Conservation (phyloP, 1,139 yeast genomes). For the Pichia sp. region DNA sequence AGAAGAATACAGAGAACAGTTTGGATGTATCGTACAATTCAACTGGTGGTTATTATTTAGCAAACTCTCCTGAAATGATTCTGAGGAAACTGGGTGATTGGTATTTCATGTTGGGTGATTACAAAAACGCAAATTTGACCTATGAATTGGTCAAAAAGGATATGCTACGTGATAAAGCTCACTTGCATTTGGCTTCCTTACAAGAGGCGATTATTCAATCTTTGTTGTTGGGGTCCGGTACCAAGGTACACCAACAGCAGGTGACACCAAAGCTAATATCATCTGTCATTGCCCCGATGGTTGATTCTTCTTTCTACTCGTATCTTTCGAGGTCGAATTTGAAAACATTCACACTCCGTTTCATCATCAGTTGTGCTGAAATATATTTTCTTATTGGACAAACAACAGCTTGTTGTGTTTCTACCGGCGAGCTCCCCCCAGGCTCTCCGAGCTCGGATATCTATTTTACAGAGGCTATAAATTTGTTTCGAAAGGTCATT, state of each 20-base stretch:
- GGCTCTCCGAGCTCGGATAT: constrained; percentile 21
- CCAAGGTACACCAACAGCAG: constrained; percentile 22
- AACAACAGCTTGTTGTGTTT: constrained; percentile 10
- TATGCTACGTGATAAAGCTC: constrained; percentile 69
- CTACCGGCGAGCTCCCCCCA: background rate
- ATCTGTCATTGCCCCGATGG: constrained; percentile 55
- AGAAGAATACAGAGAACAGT: constrained; percentile 4
- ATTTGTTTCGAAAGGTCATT: constrained; percentile 37
- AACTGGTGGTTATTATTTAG: constrained; percentile 38
- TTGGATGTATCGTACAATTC: constrained; percentile 14
- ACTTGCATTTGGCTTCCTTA: constrained; percentile 75
- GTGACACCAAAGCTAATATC: constrained; percentile 42
- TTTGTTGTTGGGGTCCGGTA: constrained; percentile 52
- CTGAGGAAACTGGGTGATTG: constrained; percentile 85
- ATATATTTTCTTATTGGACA: constrained; percentile 34
- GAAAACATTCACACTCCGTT: constrained; percentile 52
- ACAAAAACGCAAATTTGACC: constrained; percentile 73
- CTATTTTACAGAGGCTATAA: constrained; percentile 43
- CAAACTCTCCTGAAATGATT: constrained; percentile 62
- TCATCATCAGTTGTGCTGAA: constrained; percentile 35
- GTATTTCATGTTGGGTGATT: constrained; percentile 84
- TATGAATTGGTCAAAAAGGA: constrained; percentile 81
- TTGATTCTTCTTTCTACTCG: constrained; percentile 58
- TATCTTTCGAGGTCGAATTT: constrained; percentile 57
- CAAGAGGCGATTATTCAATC: constrained; percentile 85